Conservation (phyloP, 768 basidiomycete species). For the Lactarius akahatsu region DNA sequence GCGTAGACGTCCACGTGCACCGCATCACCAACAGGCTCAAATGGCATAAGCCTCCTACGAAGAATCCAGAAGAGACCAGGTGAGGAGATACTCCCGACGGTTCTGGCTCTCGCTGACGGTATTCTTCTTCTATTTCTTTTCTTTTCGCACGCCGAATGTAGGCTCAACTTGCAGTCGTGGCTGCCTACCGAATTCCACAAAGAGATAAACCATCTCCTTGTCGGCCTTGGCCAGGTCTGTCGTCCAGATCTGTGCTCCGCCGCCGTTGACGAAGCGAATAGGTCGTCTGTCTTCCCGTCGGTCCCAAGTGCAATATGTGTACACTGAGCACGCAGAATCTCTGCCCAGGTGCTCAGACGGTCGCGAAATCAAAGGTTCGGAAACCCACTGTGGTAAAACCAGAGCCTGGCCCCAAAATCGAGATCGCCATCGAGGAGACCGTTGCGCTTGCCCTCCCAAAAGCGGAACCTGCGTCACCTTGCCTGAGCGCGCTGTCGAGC, state of each 20-base stretch:
- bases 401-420: constrained; percentile 39
- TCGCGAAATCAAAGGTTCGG: constrained; percentile 30
- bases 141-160: constrained; percentile 31
- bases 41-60: constrained; percentile 87
- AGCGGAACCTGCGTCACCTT: constrained; percentile 10
- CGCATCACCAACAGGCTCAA: constrained; percentile 90
- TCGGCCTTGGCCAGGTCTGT: constrained; percentile 81
- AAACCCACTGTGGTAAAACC: constrained; percentile 12
- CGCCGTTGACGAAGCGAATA: constrained; percentile 31
- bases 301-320: constrained; percentile 65
- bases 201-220: constrained; percentile 78
- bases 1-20: constrained; percentile 96
- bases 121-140: background rate
- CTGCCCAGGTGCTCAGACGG: constrained; percentile 64
- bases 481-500: constrained; percentile 16
- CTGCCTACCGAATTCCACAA: constrained; percentile 68
- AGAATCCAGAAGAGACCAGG: constrained; percentile 87
- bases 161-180: constrained; percentile 82
- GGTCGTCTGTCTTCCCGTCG: constrained; percentile 66
- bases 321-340: constrained; percentile 52
- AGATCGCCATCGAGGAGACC: constrained; percentile 41
- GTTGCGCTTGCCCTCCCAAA: constrained; percentile 10
- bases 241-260: background rate
- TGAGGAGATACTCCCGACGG: constrained; percentile 32
- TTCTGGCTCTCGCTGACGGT: background rate